A percentile compares a stretch with the other conserved stretches of the same genome.
Evolutionary conservation across 345 rosid species (phyloP).

Genomic region (Gossypium bickii): DNA sequence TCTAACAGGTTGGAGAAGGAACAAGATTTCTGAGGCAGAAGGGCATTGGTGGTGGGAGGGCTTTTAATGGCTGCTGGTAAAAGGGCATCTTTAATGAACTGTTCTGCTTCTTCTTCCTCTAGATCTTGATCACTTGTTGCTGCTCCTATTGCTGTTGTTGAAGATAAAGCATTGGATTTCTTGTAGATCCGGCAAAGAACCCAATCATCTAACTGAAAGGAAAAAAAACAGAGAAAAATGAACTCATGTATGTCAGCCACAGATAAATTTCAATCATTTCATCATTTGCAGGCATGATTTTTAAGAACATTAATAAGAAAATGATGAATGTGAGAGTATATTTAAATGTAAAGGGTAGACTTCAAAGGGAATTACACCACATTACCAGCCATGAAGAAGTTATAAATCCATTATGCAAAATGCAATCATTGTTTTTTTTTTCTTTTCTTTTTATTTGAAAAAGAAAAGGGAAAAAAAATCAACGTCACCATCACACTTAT

Average conservation of each 20-base stretch:
- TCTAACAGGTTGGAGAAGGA: slow-evolving; percentile 79
- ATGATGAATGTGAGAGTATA: not conserved
- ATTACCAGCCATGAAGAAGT: not conserved
- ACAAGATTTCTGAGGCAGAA: slow-evolving; percentile 59
- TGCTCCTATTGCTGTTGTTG: slow-evolving; percentile 33
- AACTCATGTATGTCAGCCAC: not conserved
- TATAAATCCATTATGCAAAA: not conserved
- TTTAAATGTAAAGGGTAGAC: not conserved
- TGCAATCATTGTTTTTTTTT: slow-evolving; percentile 2
- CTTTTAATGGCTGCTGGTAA: slow-evolving; percentile 29
- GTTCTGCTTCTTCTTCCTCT: slow-evolving; percentile 53
- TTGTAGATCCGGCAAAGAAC: slow-evolving; percentile 96
- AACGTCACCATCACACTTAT: slow-evolving; percentile 6
- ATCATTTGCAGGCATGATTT: no score
- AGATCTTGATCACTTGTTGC: slow-evolving; percentile 53
- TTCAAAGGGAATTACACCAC: not conserved
- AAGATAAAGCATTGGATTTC: slow-evolving; percentile 52
- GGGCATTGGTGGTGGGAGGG: slow-evolving; percentile 25
- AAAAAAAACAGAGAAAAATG: not conserved
- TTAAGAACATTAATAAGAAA: no score
- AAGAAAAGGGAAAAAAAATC: not conserved
- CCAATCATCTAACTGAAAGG: slow-evolving; percentile 87
- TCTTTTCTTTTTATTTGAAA: not conserved
- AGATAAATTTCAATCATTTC: no score
- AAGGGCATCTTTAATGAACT: slow-evolving; percentile 29